Percentiles rank a stretch among this genome's conserved stretches.
phyloP scores from a whole-genome alignment of 768 basidiomycete species.

The Sporobolomyces phaffii region DNA sequence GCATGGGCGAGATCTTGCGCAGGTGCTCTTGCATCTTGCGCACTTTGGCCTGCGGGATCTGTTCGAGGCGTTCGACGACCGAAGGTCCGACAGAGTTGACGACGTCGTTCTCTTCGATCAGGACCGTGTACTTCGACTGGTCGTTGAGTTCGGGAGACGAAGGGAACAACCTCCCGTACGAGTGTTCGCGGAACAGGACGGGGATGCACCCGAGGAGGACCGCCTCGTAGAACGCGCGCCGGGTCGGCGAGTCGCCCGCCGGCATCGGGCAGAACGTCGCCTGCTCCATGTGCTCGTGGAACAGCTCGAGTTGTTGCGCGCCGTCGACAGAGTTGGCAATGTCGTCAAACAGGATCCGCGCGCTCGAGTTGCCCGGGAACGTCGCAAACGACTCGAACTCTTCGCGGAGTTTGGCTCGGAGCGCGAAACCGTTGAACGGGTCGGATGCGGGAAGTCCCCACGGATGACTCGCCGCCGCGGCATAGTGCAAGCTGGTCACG shows the following conservation, averaged over 20 bases:
- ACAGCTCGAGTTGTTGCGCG: conserved; percentile 29
- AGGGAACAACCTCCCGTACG: conserved; percentile 35
- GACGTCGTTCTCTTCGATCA: conserved; percentile 34
- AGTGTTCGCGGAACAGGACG: conserved; percentile 36
- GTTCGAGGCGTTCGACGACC: conserved; percentile 26
- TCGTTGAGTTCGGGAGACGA: conserved; percentile 37
- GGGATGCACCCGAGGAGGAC: conserved; percentile 38
- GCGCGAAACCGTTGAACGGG: conserved; percentile 39
- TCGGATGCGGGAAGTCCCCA: conserved; percentile 35
- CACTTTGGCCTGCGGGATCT: conserved; percentile 5
- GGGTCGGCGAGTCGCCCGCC: conserved; percentile 34
- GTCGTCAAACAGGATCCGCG: conserved; percentile 33
- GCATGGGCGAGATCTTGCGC: conserved; percentile 8
- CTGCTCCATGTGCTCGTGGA: conserved; percentile 37
- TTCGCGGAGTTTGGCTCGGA: conserved; percentile 24
- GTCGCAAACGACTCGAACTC: conserved; percentile 14
- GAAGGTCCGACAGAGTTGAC: conserved; percentile 19
- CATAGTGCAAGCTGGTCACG: conserved; percentile 29
- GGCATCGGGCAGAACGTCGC: conserved; percentile 36
- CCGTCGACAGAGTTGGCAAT: conserved; percentile 30
- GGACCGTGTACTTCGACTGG: conserved; percentile 27
- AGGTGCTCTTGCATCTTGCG: conserved; percentile 28
- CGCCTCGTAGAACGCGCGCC: conserved; percentile 36
- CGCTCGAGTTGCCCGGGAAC: neutral
- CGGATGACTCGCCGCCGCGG: conserved; percentile 31